A percentile compares a stretch with the other conserved stretches of the same genome.
Conservation (phyloP, 78 protist species). For the Protostelium mycophagum region DNA sequence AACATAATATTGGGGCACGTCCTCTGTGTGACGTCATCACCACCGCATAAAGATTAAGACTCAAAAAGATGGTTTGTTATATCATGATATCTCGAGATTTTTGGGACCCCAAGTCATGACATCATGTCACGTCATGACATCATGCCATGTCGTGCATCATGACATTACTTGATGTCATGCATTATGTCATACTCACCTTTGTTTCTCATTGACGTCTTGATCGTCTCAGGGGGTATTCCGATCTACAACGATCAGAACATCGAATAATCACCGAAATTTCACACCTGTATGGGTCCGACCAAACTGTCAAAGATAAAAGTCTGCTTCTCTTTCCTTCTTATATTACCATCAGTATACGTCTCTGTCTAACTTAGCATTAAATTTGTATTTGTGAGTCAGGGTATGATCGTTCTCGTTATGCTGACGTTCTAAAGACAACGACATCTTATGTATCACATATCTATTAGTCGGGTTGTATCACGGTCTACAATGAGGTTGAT, state of each 20-base stretch:
- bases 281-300: neutral
- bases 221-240: constrained; percentile 76
- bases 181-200: neutral
- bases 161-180: neutral
- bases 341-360: neutral
- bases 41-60: too few species aligned
- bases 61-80: too few species aligned
- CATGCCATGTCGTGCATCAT: too few species aligned
- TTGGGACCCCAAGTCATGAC: too few species aligned
- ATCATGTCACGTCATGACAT: too few species aligned
- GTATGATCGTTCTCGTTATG: neutral
- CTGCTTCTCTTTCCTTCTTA: neutral
- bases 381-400: neutral
- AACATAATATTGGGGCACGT: constrained; percentile 38
- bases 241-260: constrained; percentile 14
- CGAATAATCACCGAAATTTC: neutral
- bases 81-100: too few species aligned
- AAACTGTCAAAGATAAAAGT: neutral
- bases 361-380: too few species aligned
- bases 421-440: too few species aligned
- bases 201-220: constrained; percentile 43
- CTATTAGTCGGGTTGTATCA: too few species aligned
- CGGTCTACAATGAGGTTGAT: too few species aligned
- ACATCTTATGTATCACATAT: too few species aligned
- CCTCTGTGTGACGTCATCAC: neutral